Base-by-base conservation (phyloP, 768 basidiomycete species). In the Boletellus sp. region DNA sequence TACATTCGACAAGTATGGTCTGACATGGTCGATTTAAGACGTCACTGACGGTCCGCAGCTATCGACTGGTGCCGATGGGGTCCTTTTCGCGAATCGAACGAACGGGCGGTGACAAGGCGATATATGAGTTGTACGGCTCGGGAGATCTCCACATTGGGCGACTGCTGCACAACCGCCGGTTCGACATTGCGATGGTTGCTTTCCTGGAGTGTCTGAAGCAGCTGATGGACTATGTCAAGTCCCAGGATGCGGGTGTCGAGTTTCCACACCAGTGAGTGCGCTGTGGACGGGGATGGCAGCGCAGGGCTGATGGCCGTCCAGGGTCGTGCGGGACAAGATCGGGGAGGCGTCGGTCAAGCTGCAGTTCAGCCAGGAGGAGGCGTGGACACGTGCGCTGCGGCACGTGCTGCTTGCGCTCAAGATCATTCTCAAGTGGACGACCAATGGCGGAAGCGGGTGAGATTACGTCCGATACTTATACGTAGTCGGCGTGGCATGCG, bases 161-260 rank as follows among this genome's bases (percentile, higher is more conserved):
- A 28, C 66, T 97, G 15, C 73, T 98, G 34, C 95, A 98, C 60
- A 97, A 98, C 62, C 83, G 94, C 35, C 83, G 95, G 16, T 99
- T 98, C 68, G 94, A 98, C 69, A 80, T 88, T 54, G 95, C 87
- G 2, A 94, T 98, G 90, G 92, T 95, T 11, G 90, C 92, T 10
- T 92, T 98, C 62, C 77, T 99, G 37, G 96, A 98, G 56, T 96
- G 94, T 64, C 72, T 99, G 34, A 87, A 91, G 60, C 93, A 97
- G 62, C 72, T 97, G 23, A 84, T 92, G 70, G 94, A 96, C 51
- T 81, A 87, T 60, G 87, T 92, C 45, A 84, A 83, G 64, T 74
- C 80, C 11, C 81, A 87, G 60, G 90, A 91, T 54, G 56, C 80
- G 13, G 74, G 71, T 48, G 72, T 91, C 47, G 90, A 92, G 48